These are phyloP conservation scores for Priceomyces fermenticarens DNA, from an alignment of 805 yeast species.

Conservation along the genomic window DNA sequence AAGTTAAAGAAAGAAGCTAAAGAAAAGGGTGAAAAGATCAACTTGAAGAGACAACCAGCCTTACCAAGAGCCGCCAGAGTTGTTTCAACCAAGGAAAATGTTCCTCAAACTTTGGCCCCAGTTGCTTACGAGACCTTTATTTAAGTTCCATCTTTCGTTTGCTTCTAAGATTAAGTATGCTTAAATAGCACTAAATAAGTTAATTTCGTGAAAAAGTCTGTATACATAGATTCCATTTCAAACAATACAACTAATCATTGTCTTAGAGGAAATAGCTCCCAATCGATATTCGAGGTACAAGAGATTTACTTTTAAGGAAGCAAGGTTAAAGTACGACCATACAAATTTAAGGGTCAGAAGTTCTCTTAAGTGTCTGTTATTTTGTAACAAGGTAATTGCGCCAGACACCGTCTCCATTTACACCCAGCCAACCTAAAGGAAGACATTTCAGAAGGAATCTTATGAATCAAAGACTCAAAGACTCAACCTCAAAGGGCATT, in stretches of 20 bases:
- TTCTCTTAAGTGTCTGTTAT: constrained; percentile 40
- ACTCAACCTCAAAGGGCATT: constrained; percentile 40
- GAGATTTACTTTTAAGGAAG: not conserved
- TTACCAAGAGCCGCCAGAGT: constrained; percentile 93
- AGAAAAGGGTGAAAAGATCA: constrained; percentile 85
- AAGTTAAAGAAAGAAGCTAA: constrained; percentile 91
- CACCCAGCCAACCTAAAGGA: constrained; percentile 38
- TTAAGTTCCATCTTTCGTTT: constrained; percentile 41
- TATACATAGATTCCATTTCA: constrained; percentile 3
- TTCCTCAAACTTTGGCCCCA: constrained; percentile 98
- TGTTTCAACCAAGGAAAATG: constrained; percentile 76
- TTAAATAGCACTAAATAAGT: not conserved
- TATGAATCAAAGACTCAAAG: constrained; percentile 20
- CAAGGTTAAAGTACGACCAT: constrained; percentile 4
- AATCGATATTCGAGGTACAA: not conserved
- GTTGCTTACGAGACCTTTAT: constrained; percentile 99
- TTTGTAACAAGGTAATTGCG: constrained; percentile 48
- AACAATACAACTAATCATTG: constrained; percentile 1
- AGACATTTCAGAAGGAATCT: constrained; percentile 34
- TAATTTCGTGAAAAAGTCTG: constrained; percentile 1
- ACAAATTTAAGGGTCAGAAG: constrained; percentile 37
- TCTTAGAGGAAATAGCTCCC: not conserved
- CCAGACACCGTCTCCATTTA: constrained; percentile 47
- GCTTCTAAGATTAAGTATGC: not conserved
- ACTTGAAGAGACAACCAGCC: constrained; percentile 97